phyloP scores from a whole-genome alignment of 306 rosid genomes.

The Prunus persica region DNA sequence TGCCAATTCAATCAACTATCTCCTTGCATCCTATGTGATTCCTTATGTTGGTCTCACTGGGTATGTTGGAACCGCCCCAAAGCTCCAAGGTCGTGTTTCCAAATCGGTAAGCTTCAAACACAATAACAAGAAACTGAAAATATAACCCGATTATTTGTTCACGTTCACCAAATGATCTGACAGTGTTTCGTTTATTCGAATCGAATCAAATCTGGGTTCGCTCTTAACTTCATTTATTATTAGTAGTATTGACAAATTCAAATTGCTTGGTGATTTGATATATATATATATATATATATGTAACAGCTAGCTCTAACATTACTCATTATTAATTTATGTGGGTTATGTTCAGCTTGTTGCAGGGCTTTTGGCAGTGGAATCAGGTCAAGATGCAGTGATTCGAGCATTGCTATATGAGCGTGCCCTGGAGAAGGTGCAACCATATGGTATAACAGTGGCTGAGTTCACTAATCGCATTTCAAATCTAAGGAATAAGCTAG shows the following conservation, averaged over 20 bases:
- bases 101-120: conserved; percentile 34
- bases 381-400: conserved; percentile 82
- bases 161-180: not conserved
- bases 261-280: no score
- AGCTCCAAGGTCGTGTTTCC: conserved; percentile 34
- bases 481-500: conserved; percentile 50
- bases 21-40: conserved; percentile 65
- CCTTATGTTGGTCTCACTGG: conserved; percentile 94
- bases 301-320: not conserved
- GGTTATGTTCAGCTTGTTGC: conserved; percentile 54
- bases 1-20: conserved; percentile 48
- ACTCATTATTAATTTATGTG: not conserved
- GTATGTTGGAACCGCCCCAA: conserved; percentile 68
- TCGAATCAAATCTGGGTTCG: no score
- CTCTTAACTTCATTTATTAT: no score
- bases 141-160: not conserved
- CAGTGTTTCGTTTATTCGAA: not conserved
- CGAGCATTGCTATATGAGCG: conserved; percentile 50
- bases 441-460: conserved; percentile 51
- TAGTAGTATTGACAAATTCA: no score
- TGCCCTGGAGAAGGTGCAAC: conserved; percentile 11
- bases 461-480: conserved; percentile 69
- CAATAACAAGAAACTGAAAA: not conserved
- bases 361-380: conserved; percentile 69
- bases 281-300: no score